A percentile compares a stretch with the other conserved stretches of the same genome.
These are phyloP conservation scores for Tetracladium maxilliforme DNA, from an alignment of 2,329 filamentous ascomycete species.

Conservation along the genomic window DNA sequence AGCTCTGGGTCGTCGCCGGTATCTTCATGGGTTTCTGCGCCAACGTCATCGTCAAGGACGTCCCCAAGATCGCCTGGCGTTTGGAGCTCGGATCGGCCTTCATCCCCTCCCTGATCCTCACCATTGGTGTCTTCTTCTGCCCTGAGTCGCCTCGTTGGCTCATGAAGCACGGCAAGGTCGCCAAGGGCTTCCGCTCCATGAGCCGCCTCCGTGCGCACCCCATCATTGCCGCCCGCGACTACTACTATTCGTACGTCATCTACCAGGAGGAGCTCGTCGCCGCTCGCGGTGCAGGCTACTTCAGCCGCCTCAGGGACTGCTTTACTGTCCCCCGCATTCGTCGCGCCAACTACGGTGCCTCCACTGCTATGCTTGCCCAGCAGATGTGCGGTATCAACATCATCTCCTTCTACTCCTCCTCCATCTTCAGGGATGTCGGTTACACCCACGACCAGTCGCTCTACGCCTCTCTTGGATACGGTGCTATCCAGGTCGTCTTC, in stretches of 20 bases:
- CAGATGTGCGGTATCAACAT: constrained; percentile 39
- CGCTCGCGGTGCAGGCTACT: constrained; percentile 15
- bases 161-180: constrained; percentile 23
- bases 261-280: constrained; percentile 18
- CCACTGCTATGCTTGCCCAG: constrained; percentile 40
- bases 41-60: constrained; percentile 22
- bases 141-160: constrained; percentile 28
- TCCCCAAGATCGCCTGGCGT: constrained; percentile 19
- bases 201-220: constrained; percentile 22
- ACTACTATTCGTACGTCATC: constrained; percentile 26
- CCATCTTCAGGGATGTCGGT: constrained; percentile 23
- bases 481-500: constrained; percentile 35
- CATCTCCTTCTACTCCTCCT: constrained; percentile 39
- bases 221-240: constrained; percentile 25
- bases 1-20: constrained; percentile 32
- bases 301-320: constrained; percentile 25
- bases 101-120: constrained; percentile 24
- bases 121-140: constrained; percentile 23
- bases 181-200: constrained; percentile 30
- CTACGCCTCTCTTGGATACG: constrained; percentile 39
- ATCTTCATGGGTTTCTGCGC: constrained; percentile 23
- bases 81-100: constrained; percentile 27
- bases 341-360: constrained; percentile 40
- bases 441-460: constrained; percentile 26
- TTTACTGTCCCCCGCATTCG: constrained; percentile 29